These are phyloP conservation scores for Xylaria castorea DNA, from an alignment of 495 filamentous ascomycete genomes.

Conservation along the genomic window DNA sequence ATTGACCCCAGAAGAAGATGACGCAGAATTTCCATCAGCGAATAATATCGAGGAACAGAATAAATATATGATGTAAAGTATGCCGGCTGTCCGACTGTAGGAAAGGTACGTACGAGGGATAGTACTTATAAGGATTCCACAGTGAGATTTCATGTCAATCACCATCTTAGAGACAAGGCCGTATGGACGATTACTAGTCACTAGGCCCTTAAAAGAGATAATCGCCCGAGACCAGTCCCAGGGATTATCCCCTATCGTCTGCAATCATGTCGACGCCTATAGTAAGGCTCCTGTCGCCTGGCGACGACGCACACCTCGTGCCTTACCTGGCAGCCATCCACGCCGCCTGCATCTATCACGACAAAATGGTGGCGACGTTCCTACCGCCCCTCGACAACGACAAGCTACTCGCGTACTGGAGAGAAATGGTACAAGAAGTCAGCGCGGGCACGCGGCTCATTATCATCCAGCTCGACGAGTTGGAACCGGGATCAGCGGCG, in stretches of 20 bases:
- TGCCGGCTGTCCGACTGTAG: neutral
- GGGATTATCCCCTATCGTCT: neutral
- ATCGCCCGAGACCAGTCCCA: neutral
- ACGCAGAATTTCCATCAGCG: too few relatives aligned
- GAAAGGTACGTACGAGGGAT: neutral
- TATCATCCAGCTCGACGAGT: conserved; percentile 42
- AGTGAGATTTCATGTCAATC: neutral
- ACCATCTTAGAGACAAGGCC: neutral
- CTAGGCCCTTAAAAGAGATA: neutral
- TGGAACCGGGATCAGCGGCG: conserved; percentile 29
- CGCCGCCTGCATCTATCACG: conserved; percentile 46
- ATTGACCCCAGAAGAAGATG: too few relatives aligned
- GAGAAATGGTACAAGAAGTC: conserved; percentile 45
- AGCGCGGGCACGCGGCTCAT: conserved; percentile 42
- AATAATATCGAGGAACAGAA: neutral
- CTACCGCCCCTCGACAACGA: conserved; percentile 47
- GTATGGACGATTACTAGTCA: neutral
- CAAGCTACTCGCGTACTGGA: conserved; percentile 50
- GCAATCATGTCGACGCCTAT: neutral
- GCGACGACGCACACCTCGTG: conserved; percentile 43
- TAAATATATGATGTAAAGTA: neutral
- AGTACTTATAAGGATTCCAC: neutral
- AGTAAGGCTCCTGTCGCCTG: conserved; percentile 35
- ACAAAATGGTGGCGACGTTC: conserved; percentile 49
- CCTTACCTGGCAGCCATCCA: conserved; percentile 51